Evolutionary conservation across 2,329 filamentous ascomycete genomes (phyloP).

Genomic region (Amylocarpus encephaloides): DNA sequence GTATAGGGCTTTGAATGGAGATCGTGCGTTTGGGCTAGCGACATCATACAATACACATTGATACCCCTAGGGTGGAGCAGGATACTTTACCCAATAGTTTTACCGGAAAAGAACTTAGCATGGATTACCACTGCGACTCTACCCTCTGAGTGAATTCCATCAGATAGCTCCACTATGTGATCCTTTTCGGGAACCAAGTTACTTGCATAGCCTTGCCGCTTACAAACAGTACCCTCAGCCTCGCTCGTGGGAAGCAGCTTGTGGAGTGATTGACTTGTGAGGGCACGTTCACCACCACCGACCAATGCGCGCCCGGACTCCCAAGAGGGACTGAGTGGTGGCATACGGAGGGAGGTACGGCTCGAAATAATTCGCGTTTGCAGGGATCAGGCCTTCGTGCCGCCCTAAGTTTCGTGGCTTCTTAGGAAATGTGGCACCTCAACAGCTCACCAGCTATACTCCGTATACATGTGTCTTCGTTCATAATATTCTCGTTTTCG

Average conservation of each 20-base stretch:
- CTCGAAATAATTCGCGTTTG: background rate
- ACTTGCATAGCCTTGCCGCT: background rate
- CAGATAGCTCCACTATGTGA: no score
- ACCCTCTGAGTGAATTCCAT: no score
- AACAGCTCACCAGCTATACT: background rate
- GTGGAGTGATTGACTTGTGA: no score
- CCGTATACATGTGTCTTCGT: background rate
- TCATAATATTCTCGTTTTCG: no score
- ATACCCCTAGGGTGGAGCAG: constrained; percentile 6
- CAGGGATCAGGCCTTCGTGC: background rate
- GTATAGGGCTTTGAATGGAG: constrained; percentile 6
- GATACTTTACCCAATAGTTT: no score
- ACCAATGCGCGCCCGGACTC: background rate
- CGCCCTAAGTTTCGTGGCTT: background rate
- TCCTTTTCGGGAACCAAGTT: background rate
- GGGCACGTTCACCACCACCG: background rate
- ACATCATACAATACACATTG: constrained; percentile 9
- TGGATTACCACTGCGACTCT: no score
- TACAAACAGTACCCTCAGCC: background rate
- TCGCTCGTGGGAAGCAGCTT: background rate
- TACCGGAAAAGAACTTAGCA: no score
- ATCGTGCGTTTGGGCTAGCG: background rate
- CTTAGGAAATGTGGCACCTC: background rate
- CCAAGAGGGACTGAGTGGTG: background rate
- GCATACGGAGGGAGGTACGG: background rate